Conservation (phyloP, 2,329 filamentous ascomycete genomes). For the Aspergillus eucalypticola region DNA sequence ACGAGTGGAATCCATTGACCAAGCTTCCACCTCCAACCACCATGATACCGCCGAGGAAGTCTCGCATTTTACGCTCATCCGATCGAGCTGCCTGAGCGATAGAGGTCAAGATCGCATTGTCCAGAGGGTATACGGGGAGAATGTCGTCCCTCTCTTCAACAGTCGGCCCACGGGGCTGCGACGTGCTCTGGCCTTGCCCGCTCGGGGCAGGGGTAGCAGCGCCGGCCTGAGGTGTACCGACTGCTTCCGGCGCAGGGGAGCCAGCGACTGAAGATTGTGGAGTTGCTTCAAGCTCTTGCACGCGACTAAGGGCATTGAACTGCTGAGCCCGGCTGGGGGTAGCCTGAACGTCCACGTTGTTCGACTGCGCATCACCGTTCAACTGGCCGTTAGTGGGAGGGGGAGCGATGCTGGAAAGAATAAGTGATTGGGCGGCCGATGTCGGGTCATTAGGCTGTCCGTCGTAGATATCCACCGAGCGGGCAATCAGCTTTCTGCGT, state of each 20-base stretch:
- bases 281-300: slow-evolving; percentile 70
- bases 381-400: slow-evolving; percentile 30
- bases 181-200: slow-evolving; percentile 30
- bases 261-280: slow-evolving; percentile 83
- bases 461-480: slow-evolving; percentile 93
- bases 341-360: slow-evolving; percentile 35
- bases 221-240: slow-evolving; percentile 63
- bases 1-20: slow-evolving; percentile 74
- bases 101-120: slow-evolving; percentile 84
- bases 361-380: slow-evolving; percentile 42
- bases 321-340: slow-evolving; percentile 58
- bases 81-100: slow-evolving; percentile 83
- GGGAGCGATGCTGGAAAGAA: slow-evolving; percentile 55
- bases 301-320: slow-evolving; percentile 68
- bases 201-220: slow-evolving; percentile 43
- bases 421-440: slow-evolving; percentile 76
- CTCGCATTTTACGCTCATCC: slow-evolving; percentile 89
- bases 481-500: slow-evolving; percentile 77
- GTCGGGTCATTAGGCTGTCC: slow-evolving; percentile 86
- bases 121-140: slow-evolving; percentile 78
- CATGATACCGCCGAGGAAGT: slow-evolving; percentile 88
- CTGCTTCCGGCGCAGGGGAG: slow-evolving; percentile 80
- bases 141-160: slow-evolving; percentile 72
- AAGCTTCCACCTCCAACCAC: slow-evolving; percentile 83
- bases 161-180: slow-evolving; percentile 43